Conservation (phyloP, 2,329 filamentous ascomycete genomes). For the Xylariaceae sp. region DNA sequence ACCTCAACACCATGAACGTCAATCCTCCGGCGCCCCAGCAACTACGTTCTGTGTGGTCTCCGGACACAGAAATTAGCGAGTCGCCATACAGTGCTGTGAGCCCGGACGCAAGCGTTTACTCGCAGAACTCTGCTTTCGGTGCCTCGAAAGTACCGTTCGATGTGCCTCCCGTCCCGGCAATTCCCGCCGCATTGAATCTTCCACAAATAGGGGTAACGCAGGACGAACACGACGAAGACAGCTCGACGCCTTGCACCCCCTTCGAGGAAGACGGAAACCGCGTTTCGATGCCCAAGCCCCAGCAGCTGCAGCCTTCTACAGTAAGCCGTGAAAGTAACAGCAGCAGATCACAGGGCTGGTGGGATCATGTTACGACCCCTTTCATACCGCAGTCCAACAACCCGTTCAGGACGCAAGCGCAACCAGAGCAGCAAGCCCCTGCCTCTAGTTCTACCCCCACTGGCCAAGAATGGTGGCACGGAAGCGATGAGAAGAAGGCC, state of each 20-base stretch:
- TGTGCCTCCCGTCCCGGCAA: conserved; percentile 55
- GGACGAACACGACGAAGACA: conserved; percentile 46
- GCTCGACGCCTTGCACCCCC: conserved; percentile 55
- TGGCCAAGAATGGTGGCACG: conserved; percentile 29
- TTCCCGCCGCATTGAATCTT: conserved; percentile 44
- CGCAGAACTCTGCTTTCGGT: conserved; percentile 43
- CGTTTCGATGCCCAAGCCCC: conserved; percentile 35
- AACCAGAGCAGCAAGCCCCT: conserved; percentile 15
- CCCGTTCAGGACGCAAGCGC: conserved; percentile 37
- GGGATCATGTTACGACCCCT: conserved; percentile 70
- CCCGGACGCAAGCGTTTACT: conserved; percentile 56
- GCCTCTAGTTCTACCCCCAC: conserved; percentile 15
- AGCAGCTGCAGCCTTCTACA: conserved; percentile 35
- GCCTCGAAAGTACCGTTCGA: conserved; percentile 26
- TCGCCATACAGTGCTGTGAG: conserved; percentile 40
- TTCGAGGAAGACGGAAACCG: conserved; percentile 64
- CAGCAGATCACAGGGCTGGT: conserved; percentile 64
- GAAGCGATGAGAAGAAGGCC: conserved; percentile 25
- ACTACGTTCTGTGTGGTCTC: conserved; percentile 53
- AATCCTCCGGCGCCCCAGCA: conserved; percentile 33
- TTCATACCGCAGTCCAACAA: conserved; percentile 50
- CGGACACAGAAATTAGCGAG: conserved; percentile 52
- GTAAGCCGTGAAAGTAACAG: conserved; percentile 46
- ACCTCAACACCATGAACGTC: conserved; percentile 20
- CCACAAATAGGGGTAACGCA: conserved; percentile 28